Percentiles rank a stretch among this genome's conserved stretches.
phyloP scores from a whole-genome alignment of 177 flowering plant species.

The Tripterygium wilfordii region DNA sequence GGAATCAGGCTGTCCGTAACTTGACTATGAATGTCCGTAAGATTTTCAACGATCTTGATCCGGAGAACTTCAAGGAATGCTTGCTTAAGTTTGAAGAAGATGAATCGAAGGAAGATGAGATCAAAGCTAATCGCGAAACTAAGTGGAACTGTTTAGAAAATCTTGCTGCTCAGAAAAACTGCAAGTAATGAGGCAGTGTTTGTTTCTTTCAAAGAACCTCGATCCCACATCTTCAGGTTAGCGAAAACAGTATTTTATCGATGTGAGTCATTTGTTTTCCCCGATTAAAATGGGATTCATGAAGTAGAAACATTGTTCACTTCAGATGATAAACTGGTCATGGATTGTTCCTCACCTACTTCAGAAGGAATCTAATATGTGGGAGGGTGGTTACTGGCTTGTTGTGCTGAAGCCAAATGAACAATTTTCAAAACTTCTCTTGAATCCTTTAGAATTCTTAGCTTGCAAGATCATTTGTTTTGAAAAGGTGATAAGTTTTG shows the following conservation, averaged over 20 bases:
- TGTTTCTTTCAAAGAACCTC: constrained; percentile 3
- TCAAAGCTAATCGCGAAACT: constrained; percentile 16
- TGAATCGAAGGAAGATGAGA: constrained; percentile 25
- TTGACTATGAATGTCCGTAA: constrained; percentile 35
- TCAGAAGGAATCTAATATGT: not conserved
- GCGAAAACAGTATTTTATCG: constrained; percentile 1
- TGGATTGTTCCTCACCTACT: constrained; percentile 1
- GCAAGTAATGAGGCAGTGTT: constrained; percentile 17
- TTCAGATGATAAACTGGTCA: constrained; percentile 3
- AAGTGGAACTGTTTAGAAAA: constrained; percentile 33
- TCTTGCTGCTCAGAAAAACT: constrained; percentile 18
- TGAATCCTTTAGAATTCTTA: no score
- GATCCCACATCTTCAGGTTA: constrained; percentile 5
- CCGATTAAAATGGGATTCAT: constrained; percentile 2
- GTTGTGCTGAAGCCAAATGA: not conserved
- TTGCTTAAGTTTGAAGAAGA: constrained; percentile 21
- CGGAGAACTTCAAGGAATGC: constrained; percentile 27
- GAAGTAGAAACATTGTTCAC: not conserved
- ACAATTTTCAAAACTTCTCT: no score
- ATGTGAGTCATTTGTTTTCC: not conserved
- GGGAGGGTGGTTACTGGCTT: not conserved
- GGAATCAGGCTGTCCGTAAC: constrained; percentile 38
- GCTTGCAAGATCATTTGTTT: no score
- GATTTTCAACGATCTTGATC: constrained; percentile 30
- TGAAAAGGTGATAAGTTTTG: no score